Conservation (phyloP, 2,329 filamentous ascomycete genomes). For the Paramyrothecium roridum region DNA sequence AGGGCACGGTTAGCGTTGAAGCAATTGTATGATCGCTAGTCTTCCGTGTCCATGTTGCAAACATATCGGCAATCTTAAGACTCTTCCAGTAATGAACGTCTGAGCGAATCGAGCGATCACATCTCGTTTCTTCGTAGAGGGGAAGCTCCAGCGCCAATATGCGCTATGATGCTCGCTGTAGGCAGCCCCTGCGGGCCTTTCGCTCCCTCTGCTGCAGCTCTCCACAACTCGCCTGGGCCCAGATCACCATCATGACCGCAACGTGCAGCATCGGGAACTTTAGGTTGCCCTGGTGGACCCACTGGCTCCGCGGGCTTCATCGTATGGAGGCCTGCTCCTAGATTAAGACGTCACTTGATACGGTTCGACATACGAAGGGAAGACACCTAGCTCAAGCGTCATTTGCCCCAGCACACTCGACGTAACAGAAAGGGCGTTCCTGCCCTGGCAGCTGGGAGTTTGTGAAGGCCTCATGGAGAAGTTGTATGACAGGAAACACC, state of each 20-base stretch:
- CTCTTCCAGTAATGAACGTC: no score
- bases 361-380: not conserved
- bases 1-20: no score
- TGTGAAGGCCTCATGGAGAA: no score
- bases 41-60: no score
- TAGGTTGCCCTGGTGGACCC: not conserved
- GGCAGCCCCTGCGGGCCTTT: not conserved
- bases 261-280: not conserved
- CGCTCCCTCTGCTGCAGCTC: not conserved
- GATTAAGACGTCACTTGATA: not conserved
- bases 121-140: no score
- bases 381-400: not conserved
- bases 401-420: not conserved
- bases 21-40: no score
- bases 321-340: not conserved
- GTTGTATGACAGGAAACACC: no score
- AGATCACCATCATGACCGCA: conserved; percentile 1
- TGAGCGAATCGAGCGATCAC: no score
- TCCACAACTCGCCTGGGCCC: not conserved
- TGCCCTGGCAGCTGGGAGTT: no score
- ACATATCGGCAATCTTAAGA: no score
- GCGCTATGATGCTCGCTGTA: not conserved
- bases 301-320: not conserved
- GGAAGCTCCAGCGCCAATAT: not conserved
- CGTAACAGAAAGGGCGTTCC: no score